phyloP scores from a whole-genome alignment of 78 protist genomes.

The Dictyostelium brefeldianum region DNA sequence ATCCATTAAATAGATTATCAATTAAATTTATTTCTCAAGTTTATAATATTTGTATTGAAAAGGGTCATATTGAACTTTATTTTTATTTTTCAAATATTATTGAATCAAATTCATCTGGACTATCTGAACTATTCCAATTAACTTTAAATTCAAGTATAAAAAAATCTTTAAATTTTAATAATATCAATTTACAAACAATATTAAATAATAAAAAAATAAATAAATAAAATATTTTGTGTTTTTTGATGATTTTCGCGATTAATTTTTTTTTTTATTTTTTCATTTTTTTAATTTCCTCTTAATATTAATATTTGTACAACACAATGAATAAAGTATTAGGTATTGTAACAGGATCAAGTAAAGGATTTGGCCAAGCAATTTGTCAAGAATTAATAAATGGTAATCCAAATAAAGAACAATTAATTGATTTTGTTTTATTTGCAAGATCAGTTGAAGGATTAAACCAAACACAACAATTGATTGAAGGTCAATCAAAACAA shows the following conservation, averaged over 20 bases:
- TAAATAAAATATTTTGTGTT: neutral
- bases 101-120: neutral
- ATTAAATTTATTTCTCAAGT: neutral
- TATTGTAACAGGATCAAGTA: constrained; percentile 43
- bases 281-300: neutral
- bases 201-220: neutral
- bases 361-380: constrained; percentile 54
- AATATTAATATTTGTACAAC: neutral
- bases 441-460: constrained; percentile 35
- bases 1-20: neutral
- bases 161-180: constrained; percentile 5
- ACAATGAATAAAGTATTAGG: constrained; percentile 23
- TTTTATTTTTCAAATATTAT: constrained; percentile 3
- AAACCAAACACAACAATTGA: constrained; percentile 2
- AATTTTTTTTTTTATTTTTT: neutral
- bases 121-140: neutral
- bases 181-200: neutral
- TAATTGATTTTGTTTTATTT: constrained; percentile 40
- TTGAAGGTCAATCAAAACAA: neutral
- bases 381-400: constrained; percentile 14
- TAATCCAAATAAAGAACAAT: neutral
- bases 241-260: neutral
- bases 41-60: constrained; percentile 4
- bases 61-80: neutral
- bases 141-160: constrained; percentile 1